Base-by-base conservation (phyloP, 2,329 filamentous ascomycete genomes). In the Conoideocrella luteorostrata region DNA sequence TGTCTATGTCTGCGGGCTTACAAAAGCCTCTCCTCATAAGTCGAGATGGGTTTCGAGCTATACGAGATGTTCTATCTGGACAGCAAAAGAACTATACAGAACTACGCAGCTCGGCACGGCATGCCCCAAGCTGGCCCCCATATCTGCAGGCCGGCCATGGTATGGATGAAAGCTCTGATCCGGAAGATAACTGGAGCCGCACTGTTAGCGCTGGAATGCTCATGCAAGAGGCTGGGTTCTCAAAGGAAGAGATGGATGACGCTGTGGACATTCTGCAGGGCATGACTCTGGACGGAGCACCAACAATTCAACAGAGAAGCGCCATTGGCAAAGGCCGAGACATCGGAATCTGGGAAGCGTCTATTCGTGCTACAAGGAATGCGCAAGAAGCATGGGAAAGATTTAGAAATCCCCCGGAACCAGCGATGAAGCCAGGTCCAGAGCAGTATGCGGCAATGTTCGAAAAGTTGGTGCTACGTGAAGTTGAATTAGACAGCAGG, bases 391-490 rank as follows among this genome's bases (percentile, higher is more conserved):
- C 80, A 4, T 84, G 80, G 80, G 66, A 65, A 5, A 61, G 66
- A 34, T 72, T 76, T 46, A 64, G 65, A 45, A 55, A 56, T 46
- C 66, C 66, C 1, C 67, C 65, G 2, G 47, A 48, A 29, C 47
- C 54, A 20, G 62, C 52, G 12, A 50, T 61, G 45, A 53, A 52
- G 22, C 70, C 72, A 3, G 64, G 62, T 4, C 45, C 54, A 4
- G 51, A 62, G 12, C 71, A 82, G 38, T 84, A 81, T 52, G 66
- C 68, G 7, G 75, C 77, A 45, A 78, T 84, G 75, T 77, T 83
- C 49, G 57, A 70, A 43, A 83, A 82, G 53, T 64, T 83, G 2
- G 59, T 68, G 15, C 53, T 58, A 13, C 54, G 57, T 26, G 56
- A 63, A 36, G 59, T 50, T 12, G 52, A 56, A n/a, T 34, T 50